Base-by-base conservation (phyloP, 2,329 filamentous ascomycete genomes). In the Conoideocrella luteorostrata region DNA sequence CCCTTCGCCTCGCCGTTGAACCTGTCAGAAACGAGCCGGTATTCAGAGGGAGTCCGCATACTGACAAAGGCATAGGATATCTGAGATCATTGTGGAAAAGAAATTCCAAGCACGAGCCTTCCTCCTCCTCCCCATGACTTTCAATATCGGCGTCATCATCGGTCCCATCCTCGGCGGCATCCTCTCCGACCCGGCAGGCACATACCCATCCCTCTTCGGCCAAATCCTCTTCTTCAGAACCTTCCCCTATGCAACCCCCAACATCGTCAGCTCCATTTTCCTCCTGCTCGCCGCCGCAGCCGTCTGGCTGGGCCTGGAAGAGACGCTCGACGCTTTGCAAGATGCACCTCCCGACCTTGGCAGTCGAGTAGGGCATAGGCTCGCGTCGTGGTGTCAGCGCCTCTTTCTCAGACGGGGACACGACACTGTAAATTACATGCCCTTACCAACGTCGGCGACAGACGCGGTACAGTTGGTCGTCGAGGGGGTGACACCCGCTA, bases 61-160 rank as follows among this genome's bases (percentile, higher is more conserved):
- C 29, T 39, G 33, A 23, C 29, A 29, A 7, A 18, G 13, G 2
- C 23, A 5, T 7, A 63, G 60, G 60, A 73, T 90, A 42, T 76
- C 77, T 28, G 86, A 90, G 62, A 82, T 83, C 52, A 83, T 81
- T 56, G 84, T 81, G 0, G 68, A 76, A 29, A 75, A 77, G 49
- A 57, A 53, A 15, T 89, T 79, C 1, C 84, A 90, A 60, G 84
- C 86, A 0, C 69, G 76, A 78, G 80, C 82, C 0, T 91, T 90
- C 56, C 80, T 82, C 52, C 81, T 80, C 60, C 86, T 90, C 51
- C 84, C 85, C 15, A 86, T 91, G 59, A 71, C 76, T 0, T 81
- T 81, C 13, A 90, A 90, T 52, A 41, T 90, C 5, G 86, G 86
- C 2, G 79, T 89, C 37, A 80, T 88, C 47, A 42, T 88, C 2